A percentile compares a stretch with the other conserved stretches of the same genome.
Conservation (phyloP, 768 basidiomycete species). For the Psilocybe cubensis region DNA sequence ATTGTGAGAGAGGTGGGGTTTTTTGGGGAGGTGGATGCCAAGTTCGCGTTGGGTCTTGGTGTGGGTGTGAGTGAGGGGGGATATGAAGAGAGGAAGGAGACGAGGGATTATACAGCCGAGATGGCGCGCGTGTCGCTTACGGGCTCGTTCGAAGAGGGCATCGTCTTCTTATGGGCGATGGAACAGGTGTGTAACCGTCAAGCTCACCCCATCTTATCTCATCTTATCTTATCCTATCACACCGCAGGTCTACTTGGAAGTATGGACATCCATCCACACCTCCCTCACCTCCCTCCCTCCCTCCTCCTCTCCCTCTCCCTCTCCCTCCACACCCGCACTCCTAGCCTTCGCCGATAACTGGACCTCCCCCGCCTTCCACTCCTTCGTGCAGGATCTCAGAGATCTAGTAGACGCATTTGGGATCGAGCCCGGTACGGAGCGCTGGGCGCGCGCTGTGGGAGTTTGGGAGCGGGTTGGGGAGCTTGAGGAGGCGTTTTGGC, state of each 20-base stretch:
- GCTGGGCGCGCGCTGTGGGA: conserved; percentile 44
- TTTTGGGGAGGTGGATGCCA: conserved; percentile 54
- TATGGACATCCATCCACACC: conserved; percentile 59
- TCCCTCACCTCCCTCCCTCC: conserved; percentile 15
- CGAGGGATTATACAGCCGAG: conserved; percentile 73
- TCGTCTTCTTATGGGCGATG: conserved; percentile 82
- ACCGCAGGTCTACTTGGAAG: conserved; percentile 65
- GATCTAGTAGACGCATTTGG: conserved; percentile 48
- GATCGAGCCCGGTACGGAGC: conserved; percentile 36
- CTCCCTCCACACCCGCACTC: conserved; percentile 33
- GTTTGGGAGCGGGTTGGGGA: conserved; percentile 64
- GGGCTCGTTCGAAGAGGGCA: conserved; percentile 58
- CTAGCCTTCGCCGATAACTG: conserved; percentile 63
- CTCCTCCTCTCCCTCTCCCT: conserved; percentile 6
- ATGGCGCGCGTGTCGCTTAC: conserved; percentile 56
- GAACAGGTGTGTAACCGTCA: conserved; percentile 64
- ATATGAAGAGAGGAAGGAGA: conserved; percentile 60
- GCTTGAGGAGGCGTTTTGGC: conserved; percentile 67
- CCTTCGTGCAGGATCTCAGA: conserved; percentile 55
- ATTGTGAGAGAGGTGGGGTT: conserved; percentile 60
- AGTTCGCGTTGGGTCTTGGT: conserved; percentile 50
- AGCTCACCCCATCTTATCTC: background rate
- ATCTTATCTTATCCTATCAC: background rate
- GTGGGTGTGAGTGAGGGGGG: too few species aligned
- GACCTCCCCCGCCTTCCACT: conserved; percentile 56